Evolutionary conservation across 78 protist genomes (phyloP).

Genomic region (Isochrysis galbana): DNA sequence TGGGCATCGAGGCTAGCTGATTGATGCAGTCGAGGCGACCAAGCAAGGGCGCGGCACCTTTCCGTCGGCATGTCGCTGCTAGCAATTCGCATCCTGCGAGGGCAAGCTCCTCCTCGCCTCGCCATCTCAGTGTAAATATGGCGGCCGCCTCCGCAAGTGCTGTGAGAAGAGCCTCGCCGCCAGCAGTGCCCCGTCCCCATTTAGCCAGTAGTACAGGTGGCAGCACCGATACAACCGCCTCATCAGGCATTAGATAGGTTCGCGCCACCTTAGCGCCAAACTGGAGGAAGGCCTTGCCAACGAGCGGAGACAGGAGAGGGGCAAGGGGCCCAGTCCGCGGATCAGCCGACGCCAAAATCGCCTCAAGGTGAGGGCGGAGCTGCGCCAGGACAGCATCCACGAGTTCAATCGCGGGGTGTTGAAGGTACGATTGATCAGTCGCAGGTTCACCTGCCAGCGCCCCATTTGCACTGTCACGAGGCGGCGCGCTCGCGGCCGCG

Average conservation of each 20-base stretch:
- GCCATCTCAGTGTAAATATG: not conserved
- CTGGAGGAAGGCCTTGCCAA: not conserved
- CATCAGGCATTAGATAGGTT: not conserved
- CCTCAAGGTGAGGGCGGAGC: not conserved
- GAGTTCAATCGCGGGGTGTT: not conserved
- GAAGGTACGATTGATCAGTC: not conserved
- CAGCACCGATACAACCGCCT: not conserved
- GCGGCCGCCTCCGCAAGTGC: not conserved
- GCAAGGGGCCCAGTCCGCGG: not conserved
- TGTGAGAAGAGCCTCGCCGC: not conserved
- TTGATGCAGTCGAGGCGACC: not conserved
- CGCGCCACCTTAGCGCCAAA: not conserved
- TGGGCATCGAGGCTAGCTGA: not conserved
- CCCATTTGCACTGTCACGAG: not conserved
- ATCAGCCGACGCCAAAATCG: not conserved
- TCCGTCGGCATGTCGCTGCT: not conserved
- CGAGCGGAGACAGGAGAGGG: not conserved
- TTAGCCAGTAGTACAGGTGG: not conserved
- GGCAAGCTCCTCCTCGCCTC: not conserved
- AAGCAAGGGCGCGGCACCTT: not conserved
- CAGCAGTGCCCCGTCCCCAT: constrained; percentile 4
- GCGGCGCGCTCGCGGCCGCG: not conserved
- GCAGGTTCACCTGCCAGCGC: not conserved
- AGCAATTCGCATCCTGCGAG: not conserved
- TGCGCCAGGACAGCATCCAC: not conserved